Evolutionary conservation across 345 rosid genomes (phyloP), one percentile per base, ranked within the genome.

Genomic region (Salix purpurea): DNA sequence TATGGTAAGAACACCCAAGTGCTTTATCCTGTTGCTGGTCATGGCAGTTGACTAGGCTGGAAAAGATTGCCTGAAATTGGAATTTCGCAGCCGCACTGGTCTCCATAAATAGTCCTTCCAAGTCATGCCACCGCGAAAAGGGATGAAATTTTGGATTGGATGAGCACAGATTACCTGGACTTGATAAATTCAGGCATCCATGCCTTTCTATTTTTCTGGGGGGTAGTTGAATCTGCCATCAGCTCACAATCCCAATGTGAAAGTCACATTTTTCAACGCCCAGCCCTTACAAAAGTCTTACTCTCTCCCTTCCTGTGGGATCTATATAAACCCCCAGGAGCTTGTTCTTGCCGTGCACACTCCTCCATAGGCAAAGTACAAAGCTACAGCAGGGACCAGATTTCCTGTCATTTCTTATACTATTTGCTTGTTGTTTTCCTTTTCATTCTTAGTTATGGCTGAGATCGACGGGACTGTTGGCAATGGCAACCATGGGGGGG

Each of bases 401-500:
- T 26, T 13, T 26, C 21, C 10, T 21, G 60, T 7, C 60, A 6
- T 23, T 19, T 21, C 42, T 70, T 9, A 1, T 1, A 14, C 1
- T 26, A 2, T 6, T 21, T 37, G 16, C 26, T 39, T 67, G 16
- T 7, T 16, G 12, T 14, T 36, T 6, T 23, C 32, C 1, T 36
- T 14, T 19, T 73, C 37, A n/a, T n/a, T 58, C 62, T 19, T 36
- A 32, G 44, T 42, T 66, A 94, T 92, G 97, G 96, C 87, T 24
- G 91, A 88, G 76, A 82, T 70, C 64, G 39, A 74, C 1, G 77
- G 56, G 48, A 42, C 77, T 64, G 82, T 76, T 72, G 89, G 85
- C 67, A 80, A 70, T 52, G 78, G 62, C 11, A 30, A 65, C 40
- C 68, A 65, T 32, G 68, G n/a, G 71, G 85, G 76, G 62, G 93